Base-by-base conservation (phyloP, 331 rosid species). In the Rosa hybrid region DNA sequence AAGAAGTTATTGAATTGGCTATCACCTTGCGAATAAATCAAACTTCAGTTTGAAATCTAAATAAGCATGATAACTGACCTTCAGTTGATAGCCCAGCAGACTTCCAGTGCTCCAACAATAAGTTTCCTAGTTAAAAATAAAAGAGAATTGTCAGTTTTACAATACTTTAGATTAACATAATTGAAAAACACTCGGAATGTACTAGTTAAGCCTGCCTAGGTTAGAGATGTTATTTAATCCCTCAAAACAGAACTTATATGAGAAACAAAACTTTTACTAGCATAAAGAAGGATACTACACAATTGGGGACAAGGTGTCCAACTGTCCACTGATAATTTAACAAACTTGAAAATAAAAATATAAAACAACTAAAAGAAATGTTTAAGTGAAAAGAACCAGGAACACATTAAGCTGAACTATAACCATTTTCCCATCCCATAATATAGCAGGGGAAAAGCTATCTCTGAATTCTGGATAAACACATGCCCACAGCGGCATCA, bases 91-190 rank as follows among this genome's bases (percentile, higher is more conserved):
- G 84, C 73, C 91, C 90, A 71, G 90, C 87, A 73, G 90, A 89
- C 72, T 83, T 84, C 99, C 99, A 93, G 76, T 89, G 89, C 62
- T 93, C 91, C 86, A 93, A 82, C 80, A 95, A 81, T 80, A 89
- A 80, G 64, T 88, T 89, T 78, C 99, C 98, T 95, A 76, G 46
- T 50, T 53, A 78, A 39, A 51, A 48, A 78, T 25, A 78, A 50
- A 50, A 64, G 11, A 59, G 4, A 38, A 41, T 48, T 1, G 49
- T 83, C 59, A 83, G 59, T 68, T 73, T 48, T 67, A 57, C 39
- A 6, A 51, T 2, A 80, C 23, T 8, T 7, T 0, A 46, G 64
- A 34, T 71, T 25, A 44, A 71, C 5, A 42, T 44, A n/a, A 18
- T 0, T 25, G 44, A 54, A 44, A 42, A 54, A 41, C 10, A 74